Base-by-base conservation (phyloP, 2,329 filamentous ascomycete species). In the Huntiella decipiens region DNA sequence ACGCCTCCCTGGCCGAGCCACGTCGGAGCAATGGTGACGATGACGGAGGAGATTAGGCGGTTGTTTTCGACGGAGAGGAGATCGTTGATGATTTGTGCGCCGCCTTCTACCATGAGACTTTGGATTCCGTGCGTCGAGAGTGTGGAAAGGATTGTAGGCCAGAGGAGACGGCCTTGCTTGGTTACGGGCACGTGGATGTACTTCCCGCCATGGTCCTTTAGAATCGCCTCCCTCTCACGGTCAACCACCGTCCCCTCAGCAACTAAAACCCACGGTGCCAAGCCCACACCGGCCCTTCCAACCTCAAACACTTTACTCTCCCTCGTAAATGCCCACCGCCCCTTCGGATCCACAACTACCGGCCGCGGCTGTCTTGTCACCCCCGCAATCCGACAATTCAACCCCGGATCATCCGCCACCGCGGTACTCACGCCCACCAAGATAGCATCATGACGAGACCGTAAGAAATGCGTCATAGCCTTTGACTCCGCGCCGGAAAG, bases 31-130 rank as follows among this genome's bases (percentile, higher is more conserved):
- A 95, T 77, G 0, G 88, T 95, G 48, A 95, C 70, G 54, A 96
- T 81, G 42, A 94, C 77, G 2, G 79, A 79, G 56, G 84, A 72
- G 37, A 93, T 67, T 6, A 86, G 63, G n/a, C 58, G 54, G 12
- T 73, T 65, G 54, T 77, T 74, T 22, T 65, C 63, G 2, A 72
- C 66, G 35, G 71, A 66, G n/a, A 96, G 66, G 13, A 96, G 62
- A 34, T 80, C 74, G 57, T 91, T 92, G 57, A 96, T 84, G 32
- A 95, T 76, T 8, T 68, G 66, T 0, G 74, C 87, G 8, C 88
- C 88, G 0, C 88, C 88, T 60, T 96, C 88, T 42, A 96, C 71
- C 88, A 95, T 95, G 48, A 95, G 67, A 57, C 85, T 94, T 44
- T 62, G 60, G 38, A 94, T 63, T 1, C 77, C 76, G 53, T 81